These are phyloP conservation scores for Carex cristatella DNA, from an alignment of 176 grass and related monocot genomes.

Conservation along the genomic window DNA sequence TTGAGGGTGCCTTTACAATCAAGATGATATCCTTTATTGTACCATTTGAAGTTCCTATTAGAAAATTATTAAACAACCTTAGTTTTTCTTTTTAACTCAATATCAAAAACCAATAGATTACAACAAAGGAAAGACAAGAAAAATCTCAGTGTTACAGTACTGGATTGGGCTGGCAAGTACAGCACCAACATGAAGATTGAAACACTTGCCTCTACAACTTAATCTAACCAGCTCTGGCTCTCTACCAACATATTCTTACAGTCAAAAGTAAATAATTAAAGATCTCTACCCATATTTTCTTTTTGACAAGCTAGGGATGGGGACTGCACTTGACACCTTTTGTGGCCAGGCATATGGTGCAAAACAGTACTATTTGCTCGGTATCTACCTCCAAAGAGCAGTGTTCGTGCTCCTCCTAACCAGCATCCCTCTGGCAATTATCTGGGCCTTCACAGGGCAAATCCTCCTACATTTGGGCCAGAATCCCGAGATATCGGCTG, in stretches of 20 bases:
- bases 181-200: not conserved
- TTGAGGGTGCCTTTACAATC: not conserved
- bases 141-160: not conserved
- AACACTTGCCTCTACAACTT: not conserved
- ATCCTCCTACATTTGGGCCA: constrained; percentile 63
- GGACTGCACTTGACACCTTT: constrained; percentile 61
- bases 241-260: not conserved
- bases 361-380: constrained; percentile 53
- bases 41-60: not conserved
- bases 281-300: not conserved
- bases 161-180: not conserved
- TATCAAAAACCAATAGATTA: not conserved
- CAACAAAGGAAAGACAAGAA: not conserved
- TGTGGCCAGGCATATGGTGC: constrained; percentile 79
- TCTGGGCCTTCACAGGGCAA: constrained; percentile 49
- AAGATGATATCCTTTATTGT: not conserved
- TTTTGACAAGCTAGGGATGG: constrained; percentile 67
- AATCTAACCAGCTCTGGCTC: not conserved
- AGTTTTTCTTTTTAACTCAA: not conserved
- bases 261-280: not conserved
- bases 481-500: constrained; percentile 74
- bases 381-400: constrained; percentile 62
- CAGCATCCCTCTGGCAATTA: constrained; percentile 48
- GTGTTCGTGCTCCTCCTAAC: constrained; percentile 57
- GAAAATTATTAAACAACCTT: not conserved